Percentiles rank a stretch among this genome's conserved stretches.
phyloP scores from a whole-genome alignment of 2,329 filamentous ascomycete genomes.

The Claviceps citrina region DNA sequence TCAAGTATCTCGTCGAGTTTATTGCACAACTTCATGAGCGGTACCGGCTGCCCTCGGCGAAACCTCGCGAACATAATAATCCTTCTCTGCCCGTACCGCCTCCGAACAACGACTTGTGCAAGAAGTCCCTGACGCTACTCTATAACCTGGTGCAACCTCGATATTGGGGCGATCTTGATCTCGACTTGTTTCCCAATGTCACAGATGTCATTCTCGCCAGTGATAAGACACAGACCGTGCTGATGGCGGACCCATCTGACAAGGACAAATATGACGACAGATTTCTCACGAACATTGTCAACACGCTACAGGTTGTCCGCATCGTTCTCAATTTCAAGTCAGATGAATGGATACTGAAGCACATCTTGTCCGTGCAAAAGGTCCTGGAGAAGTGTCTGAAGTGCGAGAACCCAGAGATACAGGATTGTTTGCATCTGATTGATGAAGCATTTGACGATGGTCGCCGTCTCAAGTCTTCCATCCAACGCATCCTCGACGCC shows the following conservation, averaged over 20 bases:
- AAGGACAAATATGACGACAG: slow-evolving; percentile 68
- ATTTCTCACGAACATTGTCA: slow-evolving; percentile 77
- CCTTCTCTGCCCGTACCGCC: slow-evolving; percentile 33
- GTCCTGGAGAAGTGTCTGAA: slow-evolving; percentile 79
- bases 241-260: slow-evolving; percentile 43
- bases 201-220: slow-evolving; percentile 73
- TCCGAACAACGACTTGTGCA: slow-evolving; percentile 61
- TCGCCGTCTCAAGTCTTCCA: slow-evolving; percentile 55
- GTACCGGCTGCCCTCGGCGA: slow-evolving; percentile 59
- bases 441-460: slow-evolving; percentile 56
- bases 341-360: slow-evolving; percentile 77
- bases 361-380: slow-evolving; percentile 65
- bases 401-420: slow-evolving; percentile 79
- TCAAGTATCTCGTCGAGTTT: slow-evolving; percentile 92
- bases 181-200: slow-evolving; percentile 81
- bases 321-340: slow-evolving; percentile 77
- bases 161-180: slow-evolving; percentile 82
- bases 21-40: slow-evolving; percentile 81
- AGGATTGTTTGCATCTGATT: slow-evolving; percentile 72
- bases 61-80: slow-evolving; percentile 38
- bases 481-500: slow-evolving; percentile 74
- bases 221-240: slow-evolving; percentile 53
- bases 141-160: slow-evolving; percentile 72
- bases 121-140: slow-evolving; percentile 68
- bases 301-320: slow-evolving; percentile 81